Conservation (phyloP, 768 basidiomycete genomes). For the Dictyophora rubrovolvata region DNA sequence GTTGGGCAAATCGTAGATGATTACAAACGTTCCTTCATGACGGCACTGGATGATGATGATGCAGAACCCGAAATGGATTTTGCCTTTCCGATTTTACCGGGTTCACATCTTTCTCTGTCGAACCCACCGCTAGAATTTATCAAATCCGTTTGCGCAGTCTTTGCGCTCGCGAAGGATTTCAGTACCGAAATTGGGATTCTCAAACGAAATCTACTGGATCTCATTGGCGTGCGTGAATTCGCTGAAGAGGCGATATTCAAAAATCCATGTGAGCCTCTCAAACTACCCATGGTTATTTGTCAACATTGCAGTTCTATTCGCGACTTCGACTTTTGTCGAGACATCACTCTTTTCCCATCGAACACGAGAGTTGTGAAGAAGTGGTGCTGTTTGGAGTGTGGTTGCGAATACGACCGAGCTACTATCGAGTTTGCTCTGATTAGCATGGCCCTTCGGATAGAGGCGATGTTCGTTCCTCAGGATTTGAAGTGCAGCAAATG, state of each 20-base stretch:
- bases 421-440: conserved; percentile 83
- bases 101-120: conserved; percentile 66
- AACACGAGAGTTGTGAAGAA: conserved; percentile 31
- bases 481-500: conserved; percentile 86
- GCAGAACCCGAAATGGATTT: conserved; percentile 47
- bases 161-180: conserved; percentile 70
- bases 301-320: conserved; percentile 73
- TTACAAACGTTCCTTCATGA: conserved; percentile 45
- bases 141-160: conserved; percentile 78
- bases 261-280: conserved; percentile 86
- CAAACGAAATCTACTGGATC: conserved; percentile 80
- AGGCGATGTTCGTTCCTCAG: conserved; percentile 74
- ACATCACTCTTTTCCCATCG: conserved; percentile 66
- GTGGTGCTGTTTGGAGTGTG: conserved; percentile 67
- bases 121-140: conserved; percentile 83
- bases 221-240: conserved; percentile 81
- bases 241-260: conserved; percentile 75
- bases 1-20: conserved; percentile 51
- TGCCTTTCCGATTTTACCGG: conserved; percentile 78
- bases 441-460: conserved; percentile 57
- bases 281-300: conserved; percentile 80
- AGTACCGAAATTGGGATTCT: conserved; percentile 80
- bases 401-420: conserved; percentile 79
- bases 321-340: conserved; percentile 94
- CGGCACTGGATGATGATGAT: conserved; percentile 23